phyloP scores from a whole-genome alignment of 495 filamentous ascomycete genomes.

The Penicillium subrubescens region DNA sequence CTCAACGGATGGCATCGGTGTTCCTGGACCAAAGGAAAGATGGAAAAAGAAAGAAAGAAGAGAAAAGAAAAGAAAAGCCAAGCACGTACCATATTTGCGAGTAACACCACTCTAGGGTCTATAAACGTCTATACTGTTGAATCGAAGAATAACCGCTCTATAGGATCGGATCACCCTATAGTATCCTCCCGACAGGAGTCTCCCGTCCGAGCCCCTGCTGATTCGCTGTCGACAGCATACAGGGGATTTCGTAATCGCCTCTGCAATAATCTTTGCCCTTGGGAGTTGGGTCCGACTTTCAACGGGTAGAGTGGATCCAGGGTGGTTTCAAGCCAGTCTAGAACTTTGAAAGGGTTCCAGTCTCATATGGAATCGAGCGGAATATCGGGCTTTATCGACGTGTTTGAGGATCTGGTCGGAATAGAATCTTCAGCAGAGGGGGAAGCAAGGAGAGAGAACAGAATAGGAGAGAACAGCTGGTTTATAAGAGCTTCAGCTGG shows the following conservation, averaged over 20 bases:
- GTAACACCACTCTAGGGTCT: neutral
- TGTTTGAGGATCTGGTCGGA: neutral
- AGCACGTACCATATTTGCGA: neutral
- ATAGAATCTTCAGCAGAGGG: neutral
- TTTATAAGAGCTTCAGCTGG: conserved; percentile 1
- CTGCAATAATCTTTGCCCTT: neutral
- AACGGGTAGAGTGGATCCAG: conserved; percentile 9
- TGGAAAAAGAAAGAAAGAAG: neutral
- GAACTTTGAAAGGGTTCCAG: neutral
- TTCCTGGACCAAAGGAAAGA: conserved; percentile 6
- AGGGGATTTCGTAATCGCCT: neutral
- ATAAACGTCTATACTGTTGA: neutral
- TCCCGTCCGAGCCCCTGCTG: conserved; percentile 3
- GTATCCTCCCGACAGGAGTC: neutral
- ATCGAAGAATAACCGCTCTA: neutral
- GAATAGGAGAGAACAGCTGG: neutral
- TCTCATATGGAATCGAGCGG: neutral
- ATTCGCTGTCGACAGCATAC: conserved; percentile 4
- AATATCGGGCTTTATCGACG: neutral
- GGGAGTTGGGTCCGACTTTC: neutral
- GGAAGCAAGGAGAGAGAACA: neutral
- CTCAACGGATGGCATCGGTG: conserved; percentile 19
- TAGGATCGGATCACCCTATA: neutral
- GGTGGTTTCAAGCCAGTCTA: conserved; percentile 2
- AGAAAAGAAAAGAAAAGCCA: neutral